These are phyloP conservation scores for Penicillium sp. DNA, from an alignment of 2,329 filamentous ascomycete genomes.

Conservation along the genomic window DNA sequence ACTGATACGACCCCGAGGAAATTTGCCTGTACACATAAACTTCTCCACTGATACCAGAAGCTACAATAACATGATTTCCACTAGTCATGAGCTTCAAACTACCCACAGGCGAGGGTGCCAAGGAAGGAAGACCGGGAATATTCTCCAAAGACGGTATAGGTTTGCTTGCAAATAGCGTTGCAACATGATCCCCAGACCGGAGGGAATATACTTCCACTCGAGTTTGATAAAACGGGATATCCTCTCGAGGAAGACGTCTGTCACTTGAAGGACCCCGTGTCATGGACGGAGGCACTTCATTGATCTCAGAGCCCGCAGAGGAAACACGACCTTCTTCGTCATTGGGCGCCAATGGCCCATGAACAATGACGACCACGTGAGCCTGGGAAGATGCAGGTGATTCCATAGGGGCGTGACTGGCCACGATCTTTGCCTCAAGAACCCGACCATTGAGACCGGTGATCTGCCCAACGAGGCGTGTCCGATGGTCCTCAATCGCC, in stretches of 20 bases:
- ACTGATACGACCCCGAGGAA: slow-evolving; percentile 52
- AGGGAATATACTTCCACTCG: slow-evolving; percentile 88
- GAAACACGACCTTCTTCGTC: slow-evolving; percentile 38
- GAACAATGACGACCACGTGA: slow-evolving; percentile 75
- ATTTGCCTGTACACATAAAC: slow-evolving; percentile 70
- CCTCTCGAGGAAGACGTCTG: slow-evolving; percentile 29
- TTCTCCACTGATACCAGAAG: slow-evolving; percentile 83
- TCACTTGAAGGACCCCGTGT: slow-evolving; percentile 20
- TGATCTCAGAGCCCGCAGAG: slow-evolving; percentile 36
- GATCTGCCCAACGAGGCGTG: slow-evolving; percentile 69
- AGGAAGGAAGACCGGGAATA: slow-evolving; percentile 62
- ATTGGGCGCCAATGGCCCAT: slow-evolving; percentile 68
- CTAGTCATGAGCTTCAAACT: slow-evolving; percentile 74
- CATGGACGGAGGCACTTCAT: slow-evolving; percentile 33
- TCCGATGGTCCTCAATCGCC: slow-evolving; percentile 68
- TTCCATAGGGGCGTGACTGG: slow-evolving; percentile 62
- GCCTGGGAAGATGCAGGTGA: slow-evolving; percentile 61
- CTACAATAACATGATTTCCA: slow-evolving; percentile 69
- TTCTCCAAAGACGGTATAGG: slow-evolving; percentile 60
- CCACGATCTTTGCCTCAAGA: slow-evolving; percentile 77
- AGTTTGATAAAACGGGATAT: slow-evolving; percentile 66
- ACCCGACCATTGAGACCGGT: slow-evolving; percentile 79
- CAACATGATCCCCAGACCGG: slow-evolving; percentile 68
- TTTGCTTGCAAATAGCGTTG: slow-evolving; percentile 72
- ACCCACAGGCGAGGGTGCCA: slow-evolving; percentile 69